Base-by-base conservation (phyloP, 2,329 filamentous ascomycete genomes). In the Phaeosphaeria sp. region DNA sequence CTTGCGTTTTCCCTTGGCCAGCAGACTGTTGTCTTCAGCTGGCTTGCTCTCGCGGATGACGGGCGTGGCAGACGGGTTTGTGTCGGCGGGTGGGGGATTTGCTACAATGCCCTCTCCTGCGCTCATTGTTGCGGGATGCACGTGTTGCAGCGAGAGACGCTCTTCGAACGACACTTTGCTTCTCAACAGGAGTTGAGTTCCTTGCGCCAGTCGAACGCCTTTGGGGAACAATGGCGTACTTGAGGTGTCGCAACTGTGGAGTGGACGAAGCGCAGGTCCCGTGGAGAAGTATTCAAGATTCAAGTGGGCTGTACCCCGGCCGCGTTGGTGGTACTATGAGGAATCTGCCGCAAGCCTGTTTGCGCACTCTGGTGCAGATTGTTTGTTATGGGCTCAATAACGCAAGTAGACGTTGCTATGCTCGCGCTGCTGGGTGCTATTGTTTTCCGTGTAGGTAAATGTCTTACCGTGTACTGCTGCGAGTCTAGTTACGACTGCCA, bases 1-100 rank as follows among this genome's bases (percentile, higher is more conserved):
- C 64, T 76, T 75, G 57, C 69, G 70, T 66, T 77, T 78, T 36
- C 70, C 73, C 55, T 76, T 75, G 24, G 63, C 67, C 49, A 75
- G 50, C 7, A 76, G 59, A 40, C 69, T 55, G 51, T 62, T 63
- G 42, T 69, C 67, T 47, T 68, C 69, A n/a, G 59, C 56, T 8
- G 71, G 49, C 53, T 65, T 69, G 58, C 56, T 64, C 44, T 71
- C 69, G 47, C 57, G 54, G 44, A 52, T 60, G 21, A 61, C 50
- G 44, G 64, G 58, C 51, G 68, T 58, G 54, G 58, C 55, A 58
- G 71, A 55, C 58, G 60, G 30, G 48, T 52, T 53, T 48, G 56
- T 43, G 49, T 56, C 59, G 58, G 54, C 30, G 54, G 55, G 56
- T 36, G 49, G 61, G 27, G 61, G 22, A 24, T 45, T 47, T 15